phyloP scores from a whole-genome alignment of 2,329 filamentous ascomycete genomes.

The Cladorrhinum sp. region DNA sequence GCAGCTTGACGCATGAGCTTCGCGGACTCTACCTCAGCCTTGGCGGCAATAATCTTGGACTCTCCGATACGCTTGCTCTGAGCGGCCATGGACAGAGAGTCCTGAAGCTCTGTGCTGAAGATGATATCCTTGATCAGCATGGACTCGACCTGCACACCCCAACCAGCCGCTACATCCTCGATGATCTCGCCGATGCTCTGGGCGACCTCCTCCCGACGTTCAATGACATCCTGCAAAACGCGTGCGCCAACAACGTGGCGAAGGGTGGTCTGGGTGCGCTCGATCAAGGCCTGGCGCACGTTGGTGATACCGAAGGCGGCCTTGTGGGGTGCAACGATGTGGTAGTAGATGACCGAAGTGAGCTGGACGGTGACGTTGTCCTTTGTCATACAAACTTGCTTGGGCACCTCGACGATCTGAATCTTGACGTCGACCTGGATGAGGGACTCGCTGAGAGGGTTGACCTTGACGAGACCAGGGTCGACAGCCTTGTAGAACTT shows the following conservation, averaged over 20 bases:
- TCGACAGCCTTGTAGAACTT: slow-evolving; percentile 94
- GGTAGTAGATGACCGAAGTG: slow-evolving; percentile 98
- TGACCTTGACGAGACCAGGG: slow-evolving; percentile 94
- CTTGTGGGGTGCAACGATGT: slow-evolving; percentile 92
- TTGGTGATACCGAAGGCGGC: slow-evolving; percentile 95
- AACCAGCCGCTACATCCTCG: slow-evolving; percentile 87
- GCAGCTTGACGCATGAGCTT: slow-evolving; percentile 92
- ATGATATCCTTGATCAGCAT: slow-evolving; percentile 99
- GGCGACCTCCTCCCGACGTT: slow-evolving; percentile 95
- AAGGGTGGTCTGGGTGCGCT: slow-evolving; percentile 96
- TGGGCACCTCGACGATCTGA: slow-evolving; percentile 92
- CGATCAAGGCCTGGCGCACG: slow-evolving; percentile 90
- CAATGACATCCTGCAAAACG: slow-evolving; percentile 95
- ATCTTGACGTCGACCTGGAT: slow-evolving; percentile 98
- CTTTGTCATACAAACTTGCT: slow-evolving; percentile 99
- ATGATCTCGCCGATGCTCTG: slow-evolving; percentile 96
- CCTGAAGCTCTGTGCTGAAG: slow-evolving; percentile 92
- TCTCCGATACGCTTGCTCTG: slow-evolving; percentile 98
- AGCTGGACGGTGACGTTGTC: slow-evolving; percentile 95
- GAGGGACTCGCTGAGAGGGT: slow-evolving; percentile 86
- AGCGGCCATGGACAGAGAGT: slow-evolving; percentile 95
- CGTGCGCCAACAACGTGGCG: slow-evolving; percentile 95
- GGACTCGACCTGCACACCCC: slow-evolving; percentile 94
- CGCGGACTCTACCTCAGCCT: slow-evolving; percentile 93
- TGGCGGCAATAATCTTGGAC: slow-evolving; percentile 95